Evolutionary conservation across 2,329 filamentous ascomycete genomes (phyloP).

Genomic region (Penicillium olsonii): DNA sequence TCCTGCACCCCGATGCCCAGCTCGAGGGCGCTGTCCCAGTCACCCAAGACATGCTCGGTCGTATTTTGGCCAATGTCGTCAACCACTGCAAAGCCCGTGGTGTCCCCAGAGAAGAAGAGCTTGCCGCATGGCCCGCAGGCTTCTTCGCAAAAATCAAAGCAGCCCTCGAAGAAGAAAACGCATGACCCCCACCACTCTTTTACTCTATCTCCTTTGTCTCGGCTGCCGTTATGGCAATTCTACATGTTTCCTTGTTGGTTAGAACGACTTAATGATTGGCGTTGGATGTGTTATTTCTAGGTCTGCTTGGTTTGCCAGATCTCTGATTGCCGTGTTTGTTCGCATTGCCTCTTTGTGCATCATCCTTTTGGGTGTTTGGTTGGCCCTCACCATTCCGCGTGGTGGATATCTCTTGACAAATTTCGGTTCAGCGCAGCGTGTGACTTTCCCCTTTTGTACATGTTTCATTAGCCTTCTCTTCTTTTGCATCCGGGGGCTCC

Average conservation of each 20-base stretch:
- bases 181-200: conserved; percentile 26
- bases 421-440: conserved; percentile 21
- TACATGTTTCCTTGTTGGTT: conserved; percentile 15
- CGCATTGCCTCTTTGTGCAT: conserved; percentile 9
- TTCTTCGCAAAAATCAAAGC: conserved; percentile 52
- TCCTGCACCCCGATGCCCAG: conserved; percentile 58
- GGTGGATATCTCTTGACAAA: conserved; percentile 6
- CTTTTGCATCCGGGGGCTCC: not conserved
- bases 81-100: conserved; percentile 60
- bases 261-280: conserved; percentile 33
- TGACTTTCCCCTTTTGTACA: conserved; percentile 20
- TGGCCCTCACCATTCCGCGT: not conserved
- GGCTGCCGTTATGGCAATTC: conserved; percentile 7
- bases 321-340: conserved; percentile 15
- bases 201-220: conserved; percentile 28
- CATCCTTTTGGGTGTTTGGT: conserved; percentile 6
- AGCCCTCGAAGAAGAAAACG: conserved; percentile 46
- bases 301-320: conserved; percentile 14
- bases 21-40: conserved; percentile 51
- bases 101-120: conserved; percentile 59
- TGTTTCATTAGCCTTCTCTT: conserved; percentile 13
- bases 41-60: conserved; percentile 59
- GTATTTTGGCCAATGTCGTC: conserved; percentile 62
- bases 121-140: conserved; percentile 50
- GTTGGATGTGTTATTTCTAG: conserved; percentile 18